A percentile compares a stretch with the other conserved stretches of the same genome.
phyloP scores from a whole-genome alignment of 2,329 filamentous ascomycete species.

The Aspergillus latus region DNA sequence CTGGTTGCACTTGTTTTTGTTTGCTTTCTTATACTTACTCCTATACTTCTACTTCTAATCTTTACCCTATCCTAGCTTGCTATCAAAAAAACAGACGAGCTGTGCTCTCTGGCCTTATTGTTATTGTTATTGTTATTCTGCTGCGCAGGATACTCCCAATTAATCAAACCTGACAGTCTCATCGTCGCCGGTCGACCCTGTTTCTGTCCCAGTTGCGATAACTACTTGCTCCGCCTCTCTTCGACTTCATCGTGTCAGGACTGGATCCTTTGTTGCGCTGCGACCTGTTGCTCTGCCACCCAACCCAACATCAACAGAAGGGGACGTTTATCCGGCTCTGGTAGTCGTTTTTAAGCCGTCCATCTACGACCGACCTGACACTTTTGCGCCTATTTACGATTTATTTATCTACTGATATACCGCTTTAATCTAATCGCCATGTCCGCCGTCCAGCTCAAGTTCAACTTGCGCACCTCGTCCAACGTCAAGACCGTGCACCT shows the following conservation, averaged over 20 bases:
- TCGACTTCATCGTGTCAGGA: constrained; percentile 30
- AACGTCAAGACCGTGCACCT: constrained; percentile 97
- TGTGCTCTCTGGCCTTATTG: constrained; percentile 32
- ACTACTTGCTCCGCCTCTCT: constrained; percentile 24
- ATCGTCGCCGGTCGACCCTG: constrained; percentile 38
- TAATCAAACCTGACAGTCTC: constrained; percentile 25
- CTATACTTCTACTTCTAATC: constrained; percentile 3
- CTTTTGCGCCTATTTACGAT: constrained; percentile 13
- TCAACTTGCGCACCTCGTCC: constrained; percentile 91
- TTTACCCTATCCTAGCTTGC: too few relatives aligned
- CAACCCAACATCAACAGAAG: constrained; percentile 19
- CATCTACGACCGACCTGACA: constrained; percentile 24
- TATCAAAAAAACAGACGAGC: constrained; percentile 37
- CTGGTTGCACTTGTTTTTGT: constrained; percentile 47
- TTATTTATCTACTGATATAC: neutral
- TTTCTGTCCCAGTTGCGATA: constrained; percentile 24
- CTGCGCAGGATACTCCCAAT: constrained; percentile 29
- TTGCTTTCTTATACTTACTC: constrained; percentile 31
- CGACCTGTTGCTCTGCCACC: constrained; percentile 16
- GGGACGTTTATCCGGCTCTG: constrained; percentile 27
- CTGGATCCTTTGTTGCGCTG: constrained; percentile 25
- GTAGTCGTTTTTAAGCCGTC: constrained; percentile 25
- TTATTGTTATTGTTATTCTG: constrained; percentile 25
- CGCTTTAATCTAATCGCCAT: constrained; percentile 52
- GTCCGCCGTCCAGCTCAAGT: constrained; percentile 90